These are phyloP conservation scores for Colletotrichum sidae DNA, from an alignment of 2,329 filamentous ascomycete species.

Conservation along the genomic window DNA sequence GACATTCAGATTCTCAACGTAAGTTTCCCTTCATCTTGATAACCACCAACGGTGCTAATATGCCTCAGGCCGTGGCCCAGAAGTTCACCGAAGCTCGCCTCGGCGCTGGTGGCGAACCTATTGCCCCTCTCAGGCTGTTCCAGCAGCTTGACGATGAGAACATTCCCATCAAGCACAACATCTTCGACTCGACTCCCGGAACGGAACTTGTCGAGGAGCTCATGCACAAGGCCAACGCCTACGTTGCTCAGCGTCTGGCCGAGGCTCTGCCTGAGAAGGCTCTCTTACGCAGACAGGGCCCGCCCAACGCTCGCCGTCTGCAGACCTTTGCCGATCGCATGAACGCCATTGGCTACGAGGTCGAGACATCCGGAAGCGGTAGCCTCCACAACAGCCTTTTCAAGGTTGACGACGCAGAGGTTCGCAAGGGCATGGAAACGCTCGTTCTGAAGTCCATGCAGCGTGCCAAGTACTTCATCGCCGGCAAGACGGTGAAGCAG, in stretches of 20 bases:
- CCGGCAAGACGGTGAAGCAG: conserved; percentile 81
- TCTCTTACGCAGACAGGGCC: conserved; percentile 85
- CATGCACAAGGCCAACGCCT: conserved; percentile 90
- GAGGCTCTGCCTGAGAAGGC: conserved; percentile 90
- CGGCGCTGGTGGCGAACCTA: conserved; percentile 80
- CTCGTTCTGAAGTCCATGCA: conserved; percentile 95
- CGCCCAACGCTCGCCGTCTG: conserved; percentile 88
- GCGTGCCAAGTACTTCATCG: conserved; percentile 93
- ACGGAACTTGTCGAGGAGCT: conserved; percentile 97
- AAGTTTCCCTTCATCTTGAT: conserved; percentile 46
- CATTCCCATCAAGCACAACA: conserved; percentile 94
- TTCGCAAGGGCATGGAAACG: conserved; percentile 98
- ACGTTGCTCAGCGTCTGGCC: conserved; percentile 86
- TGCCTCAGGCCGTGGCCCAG: conserved; percentile 76
- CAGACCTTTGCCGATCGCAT: conserved; percentile 94
- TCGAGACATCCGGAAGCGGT: conserved; percentile 90
- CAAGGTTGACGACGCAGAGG: conserved; percentile 86
- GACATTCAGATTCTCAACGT: conserved; percentile 85
- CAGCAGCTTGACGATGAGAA: conserved; percentile 98
- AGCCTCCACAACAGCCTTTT: conserved; percentile 94
- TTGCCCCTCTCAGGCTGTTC: conserved; percentile 87
- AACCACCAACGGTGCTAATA: conserved; percentile 39
- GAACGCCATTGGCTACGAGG: conserved; percentile 88
- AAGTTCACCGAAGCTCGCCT: conserved; percentile 93
- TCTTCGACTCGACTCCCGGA: conserved; percentile 90